Evolutionary conservation across 2,329 filamentous ascomycete species (phyloP).

Genomic region (Alternaria arborescens): DNA sequence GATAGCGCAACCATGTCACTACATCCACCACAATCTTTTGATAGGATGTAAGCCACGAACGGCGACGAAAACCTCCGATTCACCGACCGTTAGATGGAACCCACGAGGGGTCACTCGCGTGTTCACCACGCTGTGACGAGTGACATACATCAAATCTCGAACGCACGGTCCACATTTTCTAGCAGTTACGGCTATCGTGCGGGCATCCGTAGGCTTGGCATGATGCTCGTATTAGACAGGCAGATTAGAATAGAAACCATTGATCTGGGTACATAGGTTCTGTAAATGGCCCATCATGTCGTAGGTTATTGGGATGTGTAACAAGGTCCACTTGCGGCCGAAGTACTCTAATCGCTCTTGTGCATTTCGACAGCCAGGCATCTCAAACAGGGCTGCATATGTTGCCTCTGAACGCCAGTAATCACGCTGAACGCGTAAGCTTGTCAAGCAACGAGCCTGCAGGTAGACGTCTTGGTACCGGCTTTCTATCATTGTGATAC

Average conservation of each 20-base stretch:
- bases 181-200: conserved; percentile 23
- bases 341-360: conserved; percentile 10
- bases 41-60: conserved; percentile 9
- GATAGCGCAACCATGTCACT: conserved; percentile 3
- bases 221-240: conserved; percentile 11
- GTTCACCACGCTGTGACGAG: conserved; percentile 2
- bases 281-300: conserved; percentile 3
- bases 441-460: conserved; percentile 32
- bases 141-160: conserved; percentile 23
- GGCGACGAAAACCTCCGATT: conserved; percentile 27
- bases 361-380: conserved; percentile 8
- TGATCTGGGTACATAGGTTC: neutral
- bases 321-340: conserved; percentile 20
- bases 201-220: conserved; percentile 30
- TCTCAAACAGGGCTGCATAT: conserved; percentile 6
- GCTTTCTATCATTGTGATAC: conserved; percentile 22
- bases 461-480: conserved; percentile 27
- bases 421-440: conserved; percentile 41
- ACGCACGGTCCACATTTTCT: conserved; percentile 26
- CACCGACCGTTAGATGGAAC: conserved; percentile 23
- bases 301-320: conserved; percentile 15
- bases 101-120: conserved; percentile 12
- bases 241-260: conserved; percentile 9
- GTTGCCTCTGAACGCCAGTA: conserved; percentile 5
- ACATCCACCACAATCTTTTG: neutral